Conservation (phyloP, 75 land plant genomes). For the Sequoia sempervirens region DNA sequence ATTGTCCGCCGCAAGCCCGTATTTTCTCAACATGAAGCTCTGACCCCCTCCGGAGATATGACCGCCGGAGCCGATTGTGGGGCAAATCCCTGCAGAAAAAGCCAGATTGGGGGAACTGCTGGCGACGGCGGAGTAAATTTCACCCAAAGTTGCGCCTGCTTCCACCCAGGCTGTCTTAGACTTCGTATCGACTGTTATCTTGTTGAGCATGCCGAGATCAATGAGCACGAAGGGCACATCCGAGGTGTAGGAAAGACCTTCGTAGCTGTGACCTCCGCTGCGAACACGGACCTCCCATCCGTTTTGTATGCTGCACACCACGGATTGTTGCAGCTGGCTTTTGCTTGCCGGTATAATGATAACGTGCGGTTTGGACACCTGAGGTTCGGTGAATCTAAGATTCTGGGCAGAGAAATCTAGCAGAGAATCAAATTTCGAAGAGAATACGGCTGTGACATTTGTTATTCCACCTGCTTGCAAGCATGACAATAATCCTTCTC, state of each 20-base stretch:
- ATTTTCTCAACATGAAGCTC: slow-evolving; percentile 32
- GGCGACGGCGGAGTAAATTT: slow-evolving; percentile 15
- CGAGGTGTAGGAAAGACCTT: slow-evolving; percentile 22
- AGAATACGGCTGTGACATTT: not conserved
- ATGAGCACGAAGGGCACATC: slow-evolving; percentile 23
- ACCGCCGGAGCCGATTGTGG: slow-evolving; percentile 37
- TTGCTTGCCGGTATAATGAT: slow-evolving; percentile 14
- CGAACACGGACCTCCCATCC: slow-evolving; percentile 16
- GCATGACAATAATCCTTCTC: not conserved
- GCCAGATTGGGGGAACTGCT: not conserved
- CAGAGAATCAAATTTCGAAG: not conserved
- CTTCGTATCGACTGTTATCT: slow-evolving; percentile 6
- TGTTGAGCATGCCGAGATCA: slow-evolving; percentile 25
- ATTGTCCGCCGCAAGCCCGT: slow-evolving; percentile 41
- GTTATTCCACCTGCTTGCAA: not conserved
- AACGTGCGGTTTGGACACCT: slow-evolving; percentile 9
- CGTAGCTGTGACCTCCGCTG: slow-evolving; percentile 43
- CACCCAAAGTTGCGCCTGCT: slow-evolving; percentile 26
- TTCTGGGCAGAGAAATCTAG: slow-evolving; percentile 27
- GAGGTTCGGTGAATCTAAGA: slow-evolving; percentile 25
- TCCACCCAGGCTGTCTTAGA: slow-evolving; percentile 24
- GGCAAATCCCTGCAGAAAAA: slow-evolving; percentile 34
- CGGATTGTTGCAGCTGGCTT: not conserved
- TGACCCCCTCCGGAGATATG: slow-evolving; percentile 43
- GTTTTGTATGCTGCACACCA: slow-evolving; percentile 6